These are phyloP conservation scores for Stentor roeselii DNA, from an alignment of 73 alveolate genomes.

Conservation along the genomic window DNA sequence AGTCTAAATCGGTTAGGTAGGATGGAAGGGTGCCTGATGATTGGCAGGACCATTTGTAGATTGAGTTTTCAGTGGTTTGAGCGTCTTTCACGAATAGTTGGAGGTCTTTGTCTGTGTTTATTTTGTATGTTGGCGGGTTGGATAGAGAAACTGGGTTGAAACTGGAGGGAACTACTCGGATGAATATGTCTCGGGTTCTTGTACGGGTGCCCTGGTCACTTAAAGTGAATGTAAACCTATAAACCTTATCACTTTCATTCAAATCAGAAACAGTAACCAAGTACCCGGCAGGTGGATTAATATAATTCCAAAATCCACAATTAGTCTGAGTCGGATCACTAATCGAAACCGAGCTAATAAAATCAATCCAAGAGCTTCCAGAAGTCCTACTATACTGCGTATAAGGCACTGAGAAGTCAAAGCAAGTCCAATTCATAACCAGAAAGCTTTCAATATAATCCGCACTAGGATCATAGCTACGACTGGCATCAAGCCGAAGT, in stretches of 20 bases:
- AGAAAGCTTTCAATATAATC: neutral
- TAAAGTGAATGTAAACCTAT: neutral
- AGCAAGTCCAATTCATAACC: neutral
- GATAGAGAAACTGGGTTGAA: neutral
- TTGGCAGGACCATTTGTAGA: neutral
- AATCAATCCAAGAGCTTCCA: slow-evolving; percentile 4
- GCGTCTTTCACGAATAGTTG: neutral
- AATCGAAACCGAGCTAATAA: neutral
- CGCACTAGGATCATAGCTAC: slow-evolving; percentile 7
- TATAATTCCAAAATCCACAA: slow-evolving; percentile 18
- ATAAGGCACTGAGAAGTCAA: neutral
- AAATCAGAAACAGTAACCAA: neutral
- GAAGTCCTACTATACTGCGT: neutral
- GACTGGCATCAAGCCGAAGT: slow-evolving; percentile 1
- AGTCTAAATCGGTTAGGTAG: neutral
- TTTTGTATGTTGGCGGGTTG: neutral
- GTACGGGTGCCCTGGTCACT: neutral
- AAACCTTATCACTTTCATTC: neutral
- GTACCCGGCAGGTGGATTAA: neutral
- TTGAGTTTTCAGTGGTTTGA: neutral
- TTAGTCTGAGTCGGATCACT: neutral
- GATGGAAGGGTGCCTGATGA: neutral
- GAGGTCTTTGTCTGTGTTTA: slow-evolving; percentile 4
- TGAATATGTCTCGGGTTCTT: neutral
- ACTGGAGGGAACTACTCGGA: neutral